Evolutionary conservation across 2,329 filamentous ascomycete species (phyloP).

Genomic region (Sporothrix curviconia): DNA sequence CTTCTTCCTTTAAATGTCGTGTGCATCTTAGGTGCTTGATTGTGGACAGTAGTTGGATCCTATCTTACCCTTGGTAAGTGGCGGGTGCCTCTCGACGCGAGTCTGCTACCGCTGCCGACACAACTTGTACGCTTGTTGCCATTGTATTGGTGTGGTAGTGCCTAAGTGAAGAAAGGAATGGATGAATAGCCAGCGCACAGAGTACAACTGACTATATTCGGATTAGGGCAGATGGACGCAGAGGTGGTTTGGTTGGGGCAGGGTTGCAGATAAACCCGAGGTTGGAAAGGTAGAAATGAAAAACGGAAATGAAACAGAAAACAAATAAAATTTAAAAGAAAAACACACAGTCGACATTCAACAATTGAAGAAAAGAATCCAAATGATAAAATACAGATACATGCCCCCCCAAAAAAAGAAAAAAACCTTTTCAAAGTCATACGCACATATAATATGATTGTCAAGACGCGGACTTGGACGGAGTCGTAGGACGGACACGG

Average conservation of each 20-base stretch:
- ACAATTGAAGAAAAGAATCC: not conserved
- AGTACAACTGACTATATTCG: no score
- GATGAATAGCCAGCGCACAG: no score
- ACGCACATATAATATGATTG: not conserved
- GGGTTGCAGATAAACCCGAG: not conserved
- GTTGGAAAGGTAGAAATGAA: not conserved
- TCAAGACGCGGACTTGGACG: not conserved
- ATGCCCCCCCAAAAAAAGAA: no score
- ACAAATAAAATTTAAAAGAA: not conserved
- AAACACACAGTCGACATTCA: no score
- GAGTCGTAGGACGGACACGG: not conserved
- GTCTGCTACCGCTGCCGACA: not conserved
- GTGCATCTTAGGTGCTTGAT: no score
- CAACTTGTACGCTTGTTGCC: not conserved
- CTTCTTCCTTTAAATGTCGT: no score
- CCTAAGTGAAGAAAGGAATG: not conserved
- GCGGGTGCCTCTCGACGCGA: no score
- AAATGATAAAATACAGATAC: not conserved
- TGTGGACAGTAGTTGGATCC: no score
- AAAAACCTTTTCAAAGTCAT: not conserved
- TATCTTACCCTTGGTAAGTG: no score
- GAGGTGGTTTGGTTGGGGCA: not conserved
- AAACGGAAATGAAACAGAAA: not conserved
- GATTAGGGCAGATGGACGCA: no score
- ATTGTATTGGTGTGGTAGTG: not conserved